Evolutionary conservation across 345 rosid genomes (phyloP), one percentile per base, ranked within the genome.

Genomic region (Murraya koenigii): DNA sequence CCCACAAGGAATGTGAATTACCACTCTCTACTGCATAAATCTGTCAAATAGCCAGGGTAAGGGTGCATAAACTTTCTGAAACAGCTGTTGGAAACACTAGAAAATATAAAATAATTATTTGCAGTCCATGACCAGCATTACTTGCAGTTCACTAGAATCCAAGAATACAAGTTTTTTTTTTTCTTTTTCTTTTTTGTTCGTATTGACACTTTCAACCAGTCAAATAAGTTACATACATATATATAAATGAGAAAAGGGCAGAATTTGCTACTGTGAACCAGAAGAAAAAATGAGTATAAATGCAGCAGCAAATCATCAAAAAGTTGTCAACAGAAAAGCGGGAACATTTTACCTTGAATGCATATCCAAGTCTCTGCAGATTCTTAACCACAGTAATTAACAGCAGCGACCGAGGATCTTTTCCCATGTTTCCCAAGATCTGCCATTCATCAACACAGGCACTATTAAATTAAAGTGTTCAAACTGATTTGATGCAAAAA

Each of bases 321-420:
- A 78, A 66, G 33, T 33, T 77, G 65, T 60, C 32, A 8, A 52
- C 35, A 65, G 28, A 80, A 77, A 70, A 55, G 66, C 54, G 41
- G 76, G 23, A 78, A 73, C 78, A 49, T 14, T 25, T 63, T 65
- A 94, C 99, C 99, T 89, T 84, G 74, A 94, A 82, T 9, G 76
- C 81, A 82, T 96, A 97, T 58, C 98, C 99, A 84, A 97, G 89
- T 73, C 85, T 84, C 83, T 83, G 93, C 35, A 94, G 91, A 86
- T 91, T 97, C 90, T 86, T 90, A 82, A 89, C 82, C 77, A 97
- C 84, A 7, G 97, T 87, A 82, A 90, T 71, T 81, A 97, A 85
- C 95, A 97, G 84, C 81, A 97, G 81, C 28, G 93, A 83, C 59
- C 78, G 88, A 13, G 98, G 87, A 81, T 89, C 93, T 79, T 83